Evolutionary conservation across 257 asterid species (phyloP).

Genomic region (Lantana camara): DNA sequence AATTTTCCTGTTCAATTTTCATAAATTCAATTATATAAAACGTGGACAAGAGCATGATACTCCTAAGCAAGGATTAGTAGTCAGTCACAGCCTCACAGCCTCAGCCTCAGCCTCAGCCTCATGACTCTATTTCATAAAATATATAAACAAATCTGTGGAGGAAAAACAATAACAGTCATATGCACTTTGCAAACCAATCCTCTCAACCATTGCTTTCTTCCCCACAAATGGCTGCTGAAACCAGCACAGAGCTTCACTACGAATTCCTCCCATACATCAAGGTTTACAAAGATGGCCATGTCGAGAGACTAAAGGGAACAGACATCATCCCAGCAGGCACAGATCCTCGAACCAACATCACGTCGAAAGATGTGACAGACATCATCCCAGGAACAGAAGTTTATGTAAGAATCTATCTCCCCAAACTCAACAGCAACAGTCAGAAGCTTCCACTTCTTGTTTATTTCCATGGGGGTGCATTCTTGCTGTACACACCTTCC

Average conservation of each 20-base stretch:
- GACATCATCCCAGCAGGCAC: slow-evolving; percentile 34
- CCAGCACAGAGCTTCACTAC: slow-evolving; percentile 25
- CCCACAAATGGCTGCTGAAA: slow-evolving; percentile 23
- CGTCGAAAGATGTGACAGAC: slow-evolving; percentile 39
- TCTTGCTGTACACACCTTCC: slow-evolving; percentile 42
- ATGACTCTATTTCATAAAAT: neutral
- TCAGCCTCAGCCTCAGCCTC: neutral
- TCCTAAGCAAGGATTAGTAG: too few species aligned
- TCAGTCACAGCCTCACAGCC: neutral
- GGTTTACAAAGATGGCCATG: slow-evolving; percentile 42
- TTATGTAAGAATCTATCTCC: slow-evolving; percentile 46
- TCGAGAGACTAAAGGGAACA: slow-evolving; percentile 37
- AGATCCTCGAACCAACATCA: slow-evolving; percentile 40
- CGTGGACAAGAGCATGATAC: neutral
- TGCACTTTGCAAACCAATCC: neutral
- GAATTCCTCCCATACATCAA: slow-evolving; percentile 34
- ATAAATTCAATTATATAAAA: too few species aligned
- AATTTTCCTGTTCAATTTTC: too few species aligned
- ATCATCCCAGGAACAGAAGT: slow-evolving; percentile 43
- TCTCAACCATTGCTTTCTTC: neutral
- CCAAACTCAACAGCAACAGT: slow-evolving; percentile 27
- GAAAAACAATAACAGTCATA: slow-evolving; percentile 5
- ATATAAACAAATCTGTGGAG: neutral
- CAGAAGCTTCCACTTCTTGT: slow-evolving; percentile 44
- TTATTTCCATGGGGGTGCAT: slow-evolving; percentile 55